These are phyloP conservation scores for Eucalyptus albens DNA, from an alignment of 345 rosid genomes.

Conservation along the genomic window DNA sequence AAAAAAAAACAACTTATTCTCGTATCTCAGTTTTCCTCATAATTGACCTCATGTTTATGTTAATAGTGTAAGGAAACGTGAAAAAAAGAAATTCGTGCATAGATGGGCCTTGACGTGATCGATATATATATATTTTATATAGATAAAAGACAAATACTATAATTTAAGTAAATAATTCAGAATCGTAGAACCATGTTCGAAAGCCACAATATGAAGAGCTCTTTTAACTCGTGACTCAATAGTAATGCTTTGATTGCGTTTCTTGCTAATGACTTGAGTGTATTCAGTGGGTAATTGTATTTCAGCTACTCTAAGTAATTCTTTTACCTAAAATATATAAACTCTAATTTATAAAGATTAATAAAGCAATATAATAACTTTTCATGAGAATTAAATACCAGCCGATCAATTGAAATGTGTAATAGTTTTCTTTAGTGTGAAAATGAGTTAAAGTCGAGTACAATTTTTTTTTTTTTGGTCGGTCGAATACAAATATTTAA, in stretches of 20 bases:
- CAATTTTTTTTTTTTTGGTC: no score
- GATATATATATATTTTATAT: no score
- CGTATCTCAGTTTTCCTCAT: background rate
- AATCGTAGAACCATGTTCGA: background rate
- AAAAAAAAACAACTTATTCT: background rate
- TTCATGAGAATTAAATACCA: background rate
- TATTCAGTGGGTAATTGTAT: background rate
- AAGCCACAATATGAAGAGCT: background rate
- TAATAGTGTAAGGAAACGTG: background rate
- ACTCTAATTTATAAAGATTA: background rate
- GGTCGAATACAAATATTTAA: no score
- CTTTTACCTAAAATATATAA: background rate
- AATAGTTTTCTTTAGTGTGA: background rate
- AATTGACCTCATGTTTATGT: background rate
- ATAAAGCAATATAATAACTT: background rate
- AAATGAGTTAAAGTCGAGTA: background rate
- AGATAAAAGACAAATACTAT: no score
- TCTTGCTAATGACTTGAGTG: background rate
- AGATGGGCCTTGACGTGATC: background rate
- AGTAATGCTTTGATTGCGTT: background rate
- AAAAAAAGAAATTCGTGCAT: background rate
- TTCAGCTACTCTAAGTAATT: background rate
- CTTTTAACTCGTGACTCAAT: background rate
- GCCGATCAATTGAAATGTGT: background rate
- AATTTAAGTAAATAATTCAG: no score